phyloP scores from a whole-genome alignment of 768 basidiomycete genomes.

The Guyanaporus albipodus region DNA sequence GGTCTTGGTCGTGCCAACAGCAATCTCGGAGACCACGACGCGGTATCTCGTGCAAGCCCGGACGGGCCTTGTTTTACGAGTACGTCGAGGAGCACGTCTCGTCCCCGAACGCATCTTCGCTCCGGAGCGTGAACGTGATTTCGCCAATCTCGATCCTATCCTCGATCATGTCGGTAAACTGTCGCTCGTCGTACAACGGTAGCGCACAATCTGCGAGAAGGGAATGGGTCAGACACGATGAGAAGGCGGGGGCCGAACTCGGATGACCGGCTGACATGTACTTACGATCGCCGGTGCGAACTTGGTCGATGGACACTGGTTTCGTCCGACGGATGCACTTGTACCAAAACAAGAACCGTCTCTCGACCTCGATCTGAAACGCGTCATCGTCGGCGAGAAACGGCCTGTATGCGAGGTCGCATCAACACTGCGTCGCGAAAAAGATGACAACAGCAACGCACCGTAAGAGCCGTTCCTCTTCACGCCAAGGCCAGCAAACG shows the following conservation, averaged over 20 bases:
- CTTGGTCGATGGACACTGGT: constrained; percentile 18
- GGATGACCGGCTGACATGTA: too few relatives aligned
- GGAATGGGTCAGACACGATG: not conserved
- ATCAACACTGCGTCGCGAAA: too few relatives aligned
- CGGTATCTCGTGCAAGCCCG: too few relatives aligned
- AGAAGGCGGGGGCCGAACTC: not conserved
- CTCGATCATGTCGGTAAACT: constrained; percentile 10
- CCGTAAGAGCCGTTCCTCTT: constrained; percentile 10
- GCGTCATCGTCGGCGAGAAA: constrained; percentile 12
- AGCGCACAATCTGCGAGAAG: constrained; percentile 20
- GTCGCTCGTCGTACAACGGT: constrained; percentile 16
- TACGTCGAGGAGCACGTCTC: not conserved
- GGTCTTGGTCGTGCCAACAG: too few relatives aligned
- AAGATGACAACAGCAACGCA: too few relatives aligned
- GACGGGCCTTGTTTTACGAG: not conserved
- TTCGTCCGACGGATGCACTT: constrained; percentile 26
- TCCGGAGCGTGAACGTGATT: constrained; percentile 18
- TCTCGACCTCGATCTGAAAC: constrained; percentile 21
- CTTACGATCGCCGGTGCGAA: constrained; percentile 21
- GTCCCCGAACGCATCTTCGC: not conserved
- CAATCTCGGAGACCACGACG: too few relatives aligned
- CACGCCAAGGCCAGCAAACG: constrained; percentile 16
- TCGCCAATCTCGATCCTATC: constrained; percentile 20
- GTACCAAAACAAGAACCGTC: constrained; percentile 19
- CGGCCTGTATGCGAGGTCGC: constrained; percentile 6